These are phyloP conservation scores for Penicillium taxi DNA, from an alignment of 495 filamentous ascomycete genomes.

Conservation along the genomic window DNA sequence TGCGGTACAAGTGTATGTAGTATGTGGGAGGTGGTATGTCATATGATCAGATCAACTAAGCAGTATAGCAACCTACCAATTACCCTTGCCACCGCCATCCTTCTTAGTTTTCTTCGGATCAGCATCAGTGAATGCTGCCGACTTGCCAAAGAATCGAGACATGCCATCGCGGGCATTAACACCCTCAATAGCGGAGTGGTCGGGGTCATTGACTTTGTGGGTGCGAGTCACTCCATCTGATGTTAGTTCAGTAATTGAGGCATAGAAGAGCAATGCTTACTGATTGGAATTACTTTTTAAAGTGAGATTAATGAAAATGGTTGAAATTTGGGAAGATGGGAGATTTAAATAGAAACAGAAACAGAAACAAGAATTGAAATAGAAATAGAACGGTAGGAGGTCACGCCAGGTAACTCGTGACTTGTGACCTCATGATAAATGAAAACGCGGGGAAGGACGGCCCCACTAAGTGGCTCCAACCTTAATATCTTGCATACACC, in stretches of 20 bases:
- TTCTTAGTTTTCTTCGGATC: constrained; percentile 96
- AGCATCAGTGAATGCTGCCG: constrained; percentile 66
- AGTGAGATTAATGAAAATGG: no score
- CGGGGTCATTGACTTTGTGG: constrained; percentile 84
- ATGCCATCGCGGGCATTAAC: constrained; percentile 59
- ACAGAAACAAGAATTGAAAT: background rate
- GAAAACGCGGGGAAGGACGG: constrained; percentile 16
- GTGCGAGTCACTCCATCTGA: constrained; percentile 86
- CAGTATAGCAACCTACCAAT: constrained; percentile 62
- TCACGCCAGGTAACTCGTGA: constrained; percentile 6
- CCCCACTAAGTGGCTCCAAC: constrained; percentile 20
- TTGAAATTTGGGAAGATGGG: no score
- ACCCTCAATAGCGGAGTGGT: constrained; percentile 64
- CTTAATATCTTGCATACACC: no score
- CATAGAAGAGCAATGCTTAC: no score
- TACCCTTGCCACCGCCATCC: constrained; percentile 84
- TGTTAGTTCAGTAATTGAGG: no score
- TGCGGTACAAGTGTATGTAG: background rate
- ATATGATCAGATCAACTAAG: background rate
- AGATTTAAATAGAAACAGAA: background rate
- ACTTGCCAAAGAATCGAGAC: constrained; percentile 88
- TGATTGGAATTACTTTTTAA: no score
- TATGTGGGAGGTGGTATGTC: background rate
- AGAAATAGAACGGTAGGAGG: background rate
- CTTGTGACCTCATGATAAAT: constrained; percentile 19